A percentile compares a stretch with the other conserved stretches of the same genome.
Conservation (phyloP, 495 filamentous ascomycete genomes). For the Podospora pseudoanserina region DNA sequence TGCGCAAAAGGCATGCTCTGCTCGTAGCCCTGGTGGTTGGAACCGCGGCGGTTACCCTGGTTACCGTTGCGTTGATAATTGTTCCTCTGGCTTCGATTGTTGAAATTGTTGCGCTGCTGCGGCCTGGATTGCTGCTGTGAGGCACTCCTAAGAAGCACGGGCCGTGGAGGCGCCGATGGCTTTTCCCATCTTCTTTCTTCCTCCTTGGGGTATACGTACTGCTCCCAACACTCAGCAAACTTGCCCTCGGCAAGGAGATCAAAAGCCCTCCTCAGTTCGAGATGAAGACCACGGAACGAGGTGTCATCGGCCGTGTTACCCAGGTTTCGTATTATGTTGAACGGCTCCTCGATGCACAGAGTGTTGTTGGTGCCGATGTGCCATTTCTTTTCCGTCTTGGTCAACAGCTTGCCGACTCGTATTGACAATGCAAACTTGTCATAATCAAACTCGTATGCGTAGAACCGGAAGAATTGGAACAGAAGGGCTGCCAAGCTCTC, state of each 20-base stretch:
- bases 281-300: slow-evolving; percentile 83
- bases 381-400: slow-evolving; percentile 85
- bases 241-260: slow-evolving; percentile 70
- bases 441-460: slow-evolving; percentile 90
- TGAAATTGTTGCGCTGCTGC: slow-evolving; percentile 49
- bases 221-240: slow-evolving; percentile 74
- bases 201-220: slow-evolving; percentile 80
- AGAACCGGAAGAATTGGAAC: slow-evolving; percentile 92
- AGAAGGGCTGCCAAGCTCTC: slow-evolving; percentile 78
- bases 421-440: slow-evolving; percentile 81
- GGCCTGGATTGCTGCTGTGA: slow-evolving; percentile 42
- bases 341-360: slow-evolving; percentile 94
- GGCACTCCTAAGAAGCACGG: slow-evolving; percentile 48
- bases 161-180: slow-evolving; percentile 50
- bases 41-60: slow-evolving; percentile 37
- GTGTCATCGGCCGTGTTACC: slow-evolving; percentile 96
- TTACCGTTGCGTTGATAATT: slow-evolving; percentile 52
- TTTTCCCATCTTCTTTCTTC: slow-evolving; percentile 75
- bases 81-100: slow-evolving; percentile 56
- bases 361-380: slow-evolving; percentile 69
- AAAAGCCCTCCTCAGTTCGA: slow-evolving; percentile 86
- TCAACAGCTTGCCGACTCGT: slow-evolving; percentile 75
- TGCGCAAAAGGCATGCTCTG: slow-evolving; percentile 26
- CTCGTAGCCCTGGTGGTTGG: slow-evolving; percentile 40
- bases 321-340: slow-evolving; percentile 88